These are phyloP conservation scores for Xerocomellus chrysenteron DNA, from an alignment of 768 basidiomycete genomes.

Conservation along the genomic window DNA sequence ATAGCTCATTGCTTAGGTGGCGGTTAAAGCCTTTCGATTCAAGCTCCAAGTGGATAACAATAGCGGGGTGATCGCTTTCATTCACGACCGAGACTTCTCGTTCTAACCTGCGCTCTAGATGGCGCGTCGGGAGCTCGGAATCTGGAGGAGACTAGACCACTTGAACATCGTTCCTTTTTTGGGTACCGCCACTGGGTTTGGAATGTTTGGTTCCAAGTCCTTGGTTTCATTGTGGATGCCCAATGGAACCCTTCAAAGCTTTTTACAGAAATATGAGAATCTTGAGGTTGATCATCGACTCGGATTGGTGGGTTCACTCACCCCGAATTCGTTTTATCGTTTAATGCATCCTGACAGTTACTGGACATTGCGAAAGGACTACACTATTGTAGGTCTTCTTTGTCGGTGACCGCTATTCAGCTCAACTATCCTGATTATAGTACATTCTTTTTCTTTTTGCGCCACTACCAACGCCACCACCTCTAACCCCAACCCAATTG, in stretches of 20 bases:
- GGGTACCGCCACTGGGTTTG: neutral
- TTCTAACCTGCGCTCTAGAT: neutral
- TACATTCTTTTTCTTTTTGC: neutral
- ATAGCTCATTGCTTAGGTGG: neutral
- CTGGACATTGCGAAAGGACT: neutral
- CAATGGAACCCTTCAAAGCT: neutral
- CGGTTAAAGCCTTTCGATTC: conserved; percentile 1
- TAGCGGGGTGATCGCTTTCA: neutral
- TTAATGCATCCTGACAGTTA: neutral
- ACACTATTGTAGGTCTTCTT: neutral
- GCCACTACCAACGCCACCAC: neutral
- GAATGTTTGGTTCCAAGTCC: neutral
- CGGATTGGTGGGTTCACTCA: neutral
- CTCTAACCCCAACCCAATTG: neutral
- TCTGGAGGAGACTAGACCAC: conserved; percentile 1
- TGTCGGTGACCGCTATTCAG: neutral
- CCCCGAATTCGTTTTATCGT: too few relatives aligned
- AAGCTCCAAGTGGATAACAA: neutral
- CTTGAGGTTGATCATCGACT: neutral
- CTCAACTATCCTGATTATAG: neutral
- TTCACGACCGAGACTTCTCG: neutral
- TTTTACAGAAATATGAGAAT: neutral
- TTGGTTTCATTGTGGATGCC: neutral
- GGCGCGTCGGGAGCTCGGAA: conserved; percentile 1
- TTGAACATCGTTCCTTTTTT: conserved; percentile 1